Base-by-base conservation (phyloP, 1,284 basidiomycete species). In the Ustilago vetiveriae region DNA sequence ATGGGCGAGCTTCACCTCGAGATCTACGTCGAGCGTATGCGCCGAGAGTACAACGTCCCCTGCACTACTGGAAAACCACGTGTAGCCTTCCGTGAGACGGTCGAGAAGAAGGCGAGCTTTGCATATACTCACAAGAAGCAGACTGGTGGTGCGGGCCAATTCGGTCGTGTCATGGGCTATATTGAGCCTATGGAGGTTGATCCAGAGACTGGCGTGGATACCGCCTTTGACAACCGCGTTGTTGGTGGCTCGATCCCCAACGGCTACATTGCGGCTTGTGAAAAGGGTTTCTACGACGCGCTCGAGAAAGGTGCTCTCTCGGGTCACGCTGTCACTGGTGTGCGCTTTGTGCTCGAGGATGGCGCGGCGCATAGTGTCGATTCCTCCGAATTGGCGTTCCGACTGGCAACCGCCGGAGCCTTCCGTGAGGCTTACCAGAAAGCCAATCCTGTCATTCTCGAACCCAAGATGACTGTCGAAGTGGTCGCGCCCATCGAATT, bases 1-100 rank as follows among this genome's bases (percentile, higher is more conserved):
- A 99, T 98, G 96, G 96, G 95, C 26, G 96, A 99, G 84, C 88
- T 99, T 10, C 96, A 99, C 82, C 88, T 99, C 23, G 96, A 99
- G 82, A 97, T 99, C 79, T 98, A 99, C 84, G 95, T 98, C 64
- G 96, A 98, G 83, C 91, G 96, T 39, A 98, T 99, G 94, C 90
- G 89, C 75, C 90, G 96, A 59, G 96, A 99, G 84, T 99, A 99
- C 85, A 92, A 92, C 67, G 92, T 95, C 23, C 89, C 92, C 30
- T 97, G 94, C 81, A 87, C 89, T 10, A 98, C 95, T 2, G 95
- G 96, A 62, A 95, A 95, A 84, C 96, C 96, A 11, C 90, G 91
- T 22, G 96, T 98, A 40, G 94, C 95, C 2, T 99, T 95, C 87
- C 89, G 94, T 45, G 96, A 99, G 85, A 94, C 94, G 1, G 89